phyloP scores from a whole-genome alignment of 306 rosid species.

The Citrullus colocynthis region DNA sequence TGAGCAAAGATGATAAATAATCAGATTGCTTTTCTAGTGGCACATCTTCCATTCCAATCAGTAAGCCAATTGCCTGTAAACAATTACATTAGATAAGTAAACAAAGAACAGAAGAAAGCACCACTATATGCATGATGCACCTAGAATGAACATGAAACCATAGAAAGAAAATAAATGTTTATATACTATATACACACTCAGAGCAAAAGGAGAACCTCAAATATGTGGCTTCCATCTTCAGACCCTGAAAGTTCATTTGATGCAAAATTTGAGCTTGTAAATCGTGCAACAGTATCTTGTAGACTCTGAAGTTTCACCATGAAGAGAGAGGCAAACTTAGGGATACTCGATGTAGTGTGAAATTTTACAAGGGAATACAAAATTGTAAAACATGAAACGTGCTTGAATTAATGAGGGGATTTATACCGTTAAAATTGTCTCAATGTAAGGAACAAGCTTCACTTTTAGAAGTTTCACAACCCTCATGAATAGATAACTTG shows the following conservation, averaged over 20 bases:
- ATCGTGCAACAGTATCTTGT: slow-evolving; percentile 55
- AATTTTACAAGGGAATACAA: not conserved
- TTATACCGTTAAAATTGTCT: slow-evolving; percentile 78
- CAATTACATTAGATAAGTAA: slow-evolving; percentile 14
- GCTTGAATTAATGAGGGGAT: not conserved
- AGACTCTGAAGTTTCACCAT: slow-evolving; percentile 46
- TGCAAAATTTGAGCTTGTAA: slow-evolving; percentile 48
- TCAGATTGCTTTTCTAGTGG: slow-evolving; percentile 68
- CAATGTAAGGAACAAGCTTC: slow-evolving; percentile 81
- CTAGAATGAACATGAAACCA: not conserved
- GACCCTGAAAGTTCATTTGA: slow-evolving; percentile 48
- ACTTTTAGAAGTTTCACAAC: slow-evolving; percentile 74
- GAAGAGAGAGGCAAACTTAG: slow-evolving; percentile 11
- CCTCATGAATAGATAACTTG: slow-evolving; percentile 91
- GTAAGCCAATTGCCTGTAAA: slow-evolving; percentile 83
- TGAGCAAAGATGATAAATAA: slow-evolving; percentile 83
- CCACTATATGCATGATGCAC: not conserved
- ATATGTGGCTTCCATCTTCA: slow-evolving; percentile 96
- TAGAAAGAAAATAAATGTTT: not conserved
- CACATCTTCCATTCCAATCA: slow-evolving; percentile 94
- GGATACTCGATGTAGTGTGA: not conserved
- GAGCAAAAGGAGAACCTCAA: slow-evolving; percentile 47
- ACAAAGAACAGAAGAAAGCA: slow-evolving; percentile 10
- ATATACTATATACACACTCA: not conserved
- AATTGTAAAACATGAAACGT: not conserved